Evolutionary conservation across 2,329 filamentous ascomycete genomes (phyloP).

Genomic region (Colletotrichum somersetense): DNA sequence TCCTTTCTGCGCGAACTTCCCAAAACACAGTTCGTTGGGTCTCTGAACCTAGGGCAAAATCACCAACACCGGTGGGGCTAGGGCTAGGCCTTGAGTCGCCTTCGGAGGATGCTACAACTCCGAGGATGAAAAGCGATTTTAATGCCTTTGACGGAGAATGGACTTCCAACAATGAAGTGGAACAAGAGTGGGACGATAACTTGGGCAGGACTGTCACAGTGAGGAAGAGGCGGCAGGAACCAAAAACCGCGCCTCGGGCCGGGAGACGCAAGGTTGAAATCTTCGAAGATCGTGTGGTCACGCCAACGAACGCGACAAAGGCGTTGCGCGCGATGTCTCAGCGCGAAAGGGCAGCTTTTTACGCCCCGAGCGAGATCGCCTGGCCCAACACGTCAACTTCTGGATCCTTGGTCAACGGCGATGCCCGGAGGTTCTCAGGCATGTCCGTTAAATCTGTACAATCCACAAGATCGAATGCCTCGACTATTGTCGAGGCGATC

Average conservation of each 20-base stretch:
- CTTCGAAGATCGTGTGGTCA: constrained; percentile 61
- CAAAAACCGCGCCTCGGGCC: constrained; percentile 38
- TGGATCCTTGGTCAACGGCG: constrained; percentile 56
- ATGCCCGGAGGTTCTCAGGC: constrained; percentile 63
- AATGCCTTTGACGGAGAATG: constrained; percentile 71
- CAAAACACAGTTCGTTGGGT: constrained; percentile 59
- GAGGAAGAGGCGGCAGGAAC: constrained; percentile 57
- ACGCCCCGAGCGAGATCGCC: constrained; percentile 52
- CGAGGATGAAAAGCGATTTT: constrained; percentile 62
- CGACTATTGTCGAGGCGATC: constrained; percentile 70
- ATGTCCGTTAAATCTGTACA: constrained; percentile 67
- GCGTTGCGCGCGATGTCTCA: constrained; percentile 62
- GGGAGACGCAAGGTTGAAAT: constrained; percentile 54
- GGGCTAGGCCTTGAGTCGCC: constrained; percentile 38
- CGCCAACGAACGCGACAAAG: constrained; percentile 65
- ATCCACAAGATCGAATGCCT: constrained; percentile 66
- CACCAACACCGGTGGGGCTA: constrained; percentile 26
- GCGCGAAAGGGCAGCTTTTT: constrained; percentile 56
- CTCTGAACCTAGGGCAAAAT: constrained; percentile 48
- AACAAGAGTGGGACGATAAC: constrained; percentile 68
- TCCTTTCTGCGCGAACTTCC: constrained; percentile 58
- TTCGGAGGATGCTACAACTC: constrained; percentile 55
- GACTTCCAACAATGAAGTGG: constrained; percentile 61
- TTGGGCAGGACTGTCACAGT: constrained; percentile 66
- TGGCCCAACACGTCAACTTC: constrained; percentile 52